A percentile compares a stretch with the other conserved stretches of the same genome.
These are phyloP conservation scores for Stromatinia cepivora DNA, from an alignment of 2,329 filamentous ascomycete species.

Conservation along the genomic window DNA sequence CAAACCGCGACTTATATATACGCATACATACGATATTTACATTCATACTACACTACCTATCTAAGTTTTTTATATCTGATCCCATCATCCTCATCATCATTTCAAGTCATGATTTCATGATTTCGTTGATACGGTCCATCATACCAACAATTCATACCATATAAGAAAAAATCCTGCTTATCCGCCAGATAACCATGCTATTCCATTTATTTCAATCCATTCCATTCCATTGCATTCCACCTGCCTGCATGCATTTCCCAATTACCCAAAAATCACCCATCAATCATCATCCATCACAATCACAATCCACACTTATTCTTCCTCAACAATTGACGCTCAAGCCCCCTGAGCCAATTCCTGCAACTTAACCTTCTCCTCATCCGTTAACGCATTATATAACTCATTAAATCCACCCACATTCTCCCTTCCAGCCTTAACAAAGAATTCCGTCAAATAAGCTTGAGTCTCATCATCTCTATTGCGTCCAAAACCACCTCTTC, in stretches of 20 bases:
- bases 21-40: too few relatives aligned
- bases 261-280: not conserved
- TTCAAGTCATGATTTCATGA: too few relatives aligned
- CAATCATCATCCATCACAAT: not conserved
- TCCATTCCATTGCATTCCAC: not conserved
- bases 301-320: not conserved
- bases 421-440: constrained; percentile 49
- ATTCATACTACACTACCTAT: too few relatives aligned
- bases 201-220: not conserved
- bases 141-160: not conserved
- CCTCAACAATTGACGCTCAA: not conserved
- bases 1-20: too few relatives aligned
- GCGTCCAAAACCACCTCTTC: constrained; percentile 54
- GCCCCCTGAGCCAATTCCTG: constrained; percentile 39
- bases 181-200: not conserved
- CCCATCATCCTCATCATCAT: too few relatives aligned
- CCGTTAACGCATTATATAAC: constrained; percentile 41
- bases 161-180: not conserved
- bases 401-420: constrained; percentile 44
- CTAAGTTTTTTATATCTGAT: too few relatives aligned
- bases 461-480: constrained; percentile 89
- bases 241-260: not conserved
- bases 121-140: too few relatives aligned
- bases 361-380: constrained; percentile 52
- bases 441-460: constrained; percentile 79